Base-by-base conservation (phyloP, 441 rosid species). In the Pelargonium australe region DNA sequence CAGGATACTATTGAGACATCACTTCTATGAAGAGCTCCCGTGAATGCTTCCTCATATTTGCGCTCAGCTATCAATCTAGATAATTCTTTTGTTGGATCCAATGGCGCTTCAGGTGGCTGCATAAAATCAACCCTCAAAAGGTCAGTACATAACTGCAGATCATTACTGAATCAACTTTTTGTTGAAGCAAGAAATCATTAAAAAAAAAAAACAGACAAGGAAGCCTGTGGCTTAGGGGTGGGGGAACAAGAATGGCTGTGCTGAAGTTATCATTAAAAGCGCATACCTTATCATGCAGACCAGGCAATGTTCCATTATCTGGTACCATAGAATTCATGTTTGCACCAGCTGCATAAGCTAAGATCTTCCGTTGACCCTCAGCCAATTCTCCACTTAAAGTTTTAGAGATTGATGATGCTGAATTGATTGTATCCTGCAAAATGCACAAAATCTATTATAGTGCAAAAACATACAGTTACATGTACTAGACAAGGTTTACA, bases 41-140 rank as follows among this genome's bases (percentile, higher is more conserved):
- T 77, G 71, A 89, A 89, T 67, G 93, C 93, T 72, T 87, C 96
- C 75, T 89, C 93, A 63, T 77, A 87, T 77, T 87, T 87, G 65
- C 47, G 71, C 68, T 86, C 96, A 19, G 79, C 72, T 61, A 89
- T 70, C 80, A 89, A 72, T 76, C 89, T 85, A 16, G 86, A 80
- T 28, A 89, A 76, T 55, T 89, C 93, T 71, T 85, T 82, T 37
- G 81, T 87, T 69, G 96, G 96, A 81, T 89, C 89, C 65, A 82
- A 10, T 28, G 80, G 88, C 37, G 81, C 79, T 72, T 87, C 89
- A 64, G 80, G 80, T 83, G 81, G 84, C 57, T 53, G 31, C 7
- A 69, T 19, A 31, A 45, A 67, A 7, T 53, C 20, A 66, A 73
- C 14, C 17, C 25, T n/a, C 53, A 4, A 58, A 19, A n/a, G 58